Conservation (phyloP, 495 filamentous ascomycete genomes). For the Penicillium ucsense region DNA sequence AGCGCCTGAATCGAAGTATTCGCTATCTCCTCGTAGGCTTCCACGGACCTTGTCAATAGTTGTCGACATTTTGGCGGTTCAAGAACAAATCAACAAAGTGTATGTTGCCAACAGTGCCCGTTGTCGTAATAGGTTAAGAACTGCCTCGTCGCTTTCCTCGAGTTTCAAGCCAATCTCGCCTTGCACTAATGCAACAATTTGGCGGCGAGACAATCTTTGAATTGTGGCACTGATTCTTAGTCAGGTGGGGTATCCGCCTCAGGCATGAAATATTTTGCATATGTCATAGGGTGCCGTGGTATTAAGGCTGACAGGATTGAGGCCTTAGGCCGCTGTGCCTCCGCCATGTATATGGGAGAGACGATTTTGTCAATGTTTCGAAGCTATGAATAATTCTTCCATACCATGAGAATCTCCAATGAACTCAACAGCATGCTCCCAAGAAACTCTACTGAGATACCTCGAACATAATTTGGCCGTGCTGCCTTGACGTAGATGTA, state of each 20-base stretch:
- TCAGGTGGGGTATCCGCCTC: constrained; percentile 23
- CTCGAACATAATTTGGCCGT: too few relatives aligned
- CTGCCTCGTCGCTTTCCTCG: constrained; percentile 5
- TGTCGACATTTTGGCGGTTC: constrained; percentile 69
- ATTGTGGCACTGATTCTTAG: constrained; percentile 23
- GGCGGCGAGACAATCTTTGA: constrained; percentile 23
- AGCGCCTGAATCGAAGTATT: constrained; percentile 7
- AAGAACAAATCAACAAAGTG: constrained; percentile 8
- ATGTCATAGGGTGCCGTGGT: constrained; percentile 15
- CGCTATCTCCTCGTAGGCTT: too few relatives aligned
- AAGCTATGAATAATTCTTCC: too few relatives aligned
- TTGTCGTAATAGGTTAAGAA: too few relatives aligned
- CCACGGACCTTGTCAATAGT: constrained; percentile 82
- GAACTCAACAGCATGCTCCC: too few relatives aligned
- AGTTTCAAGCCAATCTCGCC: constrained; percentile 3
- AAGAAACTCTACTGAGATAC: too few relatives aligned
- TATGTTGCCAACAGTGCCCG: not conserved
- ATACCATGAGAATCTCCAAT: too few relatives aligned
- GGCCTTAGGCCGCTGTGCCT: constrained; percentile 1
- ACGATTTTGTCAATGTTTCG: too few relatives aligned
- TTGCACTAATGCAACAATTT: constrained; percentile 6
- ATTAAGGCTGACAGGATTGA: not conserved
- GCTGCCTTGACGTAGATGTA: too few relatives aligned
- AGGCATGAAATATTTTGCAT: constrained; percentile 10
- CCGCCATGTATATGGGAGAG: constrained; percentile 4